Conservation (phyloP, 805 yeast genomes). For the Monosporozyma aquatica region DNA sequence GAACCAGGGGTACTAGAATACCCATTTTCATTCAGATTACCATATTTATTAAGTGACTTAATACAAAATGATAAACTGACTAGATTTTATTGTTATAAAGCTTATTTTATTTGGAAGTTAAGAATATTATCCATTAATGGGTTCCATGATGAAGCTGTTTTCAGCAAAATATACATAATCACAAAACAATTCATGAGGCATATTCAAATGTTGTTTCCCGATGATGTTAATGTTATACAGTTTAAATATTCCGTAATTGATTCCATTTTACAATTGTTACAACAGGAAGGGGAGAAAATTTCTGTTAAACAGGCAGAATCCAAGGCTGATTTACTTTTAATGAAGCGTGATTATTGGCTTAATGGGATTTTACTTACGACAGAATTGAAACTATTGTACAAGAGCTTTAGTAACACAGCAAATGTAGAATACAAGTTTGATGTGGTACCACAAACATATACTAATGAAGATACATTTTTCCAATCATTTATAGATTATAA, state of each 20-base stretch:
- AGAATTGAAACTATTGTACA: constrained; percentile 11
- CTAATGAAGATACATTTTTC: constrained; percentile 17
- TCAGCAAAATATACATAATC: constrained; percentile 10
- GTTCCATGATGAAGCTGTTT: constrained; percentile 5
- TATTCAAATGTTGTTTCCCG: constrained; percentile 9
- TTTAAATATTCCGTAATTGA: constrained; percentile 19
- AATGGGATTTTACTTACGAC: constrained; percentile 17
- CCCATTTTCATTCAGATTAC: constrained; percentile 12
- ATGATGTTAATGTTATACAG: constrained; percentile 11
- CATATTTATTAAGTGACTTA: constrained; percentile 10
- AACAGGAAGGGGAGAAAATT: constrained; percentile 5
- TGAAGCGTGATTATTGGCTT: constrained; percentile 34
- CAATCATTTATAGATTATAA: constrained; percentile 45
- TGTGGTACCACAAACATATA: constrained; percentile 10
- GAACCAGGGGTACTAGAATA: constrained; percentile 16
- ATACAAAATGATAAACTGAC: constrained; percentile 13
- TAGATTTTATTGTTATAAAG: constrained; percentile 15
- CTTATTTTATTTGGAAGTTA: constrained; percentile 19
- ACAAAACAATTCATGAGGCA: constrained; percentile 12
- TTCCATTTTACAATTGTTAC: constrained; percentile 8
- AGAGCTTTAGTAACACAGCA: constrained; percentile 5
- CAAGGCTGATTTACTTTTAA: constrained; percentile 34
- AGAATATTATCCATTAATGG: constrained; percentile 12
- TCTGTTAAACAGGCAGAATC: constrained; percentile 19
- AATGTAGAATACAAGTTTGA: constrained; percentile 9